Evolutionary conservation across 257 asterid genomes (phyloP), one percentile per base, ranked within the genome.

Genomic region (Ligustrum vulgare): DNA sequence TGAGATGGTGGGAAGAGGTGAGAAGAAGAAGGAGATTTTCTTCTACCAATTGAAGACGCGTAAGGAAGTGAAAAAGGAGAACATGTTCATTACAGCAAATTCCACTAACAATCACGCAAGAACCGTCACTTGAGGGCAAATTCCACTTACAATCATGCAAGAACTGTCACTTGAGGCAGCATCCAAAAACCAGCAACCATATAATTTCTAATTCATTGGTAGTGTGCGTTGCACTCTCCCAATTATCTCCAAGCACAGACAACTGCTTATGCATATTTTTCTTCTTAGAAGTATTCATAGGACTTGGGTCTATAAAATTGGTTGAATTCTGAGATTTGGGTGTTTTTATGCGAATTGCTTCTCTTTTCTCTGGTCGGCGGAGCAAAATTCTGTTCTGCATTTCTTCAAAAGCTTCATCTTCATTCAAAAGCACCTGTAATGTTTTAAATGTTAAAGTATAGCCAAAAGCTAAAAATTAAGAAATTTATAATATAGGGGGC

Each of bases 201-300:
- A 20, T 47, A 64, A 62, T 72, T 70, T 74, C 85, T 13, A 85
- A 67, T 75, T 86, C 93, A 47, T 79, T 86, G 37, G 83, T 74
- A 51, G 78, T 89, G 73, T 89, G n/a, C n/a, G 96, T 13, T 92
- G 99, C 67, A 94, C 94, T 77, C 97, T 86, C 74, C 99, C 99
- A 73, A 95, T 94, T 69, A 89, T 88, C 93, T 91, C 94, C 89
- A 92, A 84, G 88, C 93, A 91, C 87, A 94, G 67, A 32, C 97
- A 91, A 36, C 49, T 84, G 63, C 78, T 81, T 1, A 69, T 62
- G 56, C 85, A 31, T 13, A 67, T 75, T 76, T 32, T 58, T 80
- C 72, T 84, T 89, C 82, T 86, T 87, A 51, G 75, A 64, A 71
- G 86, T 60, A 84, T 66, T 86, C 78, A 90, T 86, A 16, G 91